Conservation (phyloP, 257 asterid genomes). For the Solanum corneliomulleri region DNA sequence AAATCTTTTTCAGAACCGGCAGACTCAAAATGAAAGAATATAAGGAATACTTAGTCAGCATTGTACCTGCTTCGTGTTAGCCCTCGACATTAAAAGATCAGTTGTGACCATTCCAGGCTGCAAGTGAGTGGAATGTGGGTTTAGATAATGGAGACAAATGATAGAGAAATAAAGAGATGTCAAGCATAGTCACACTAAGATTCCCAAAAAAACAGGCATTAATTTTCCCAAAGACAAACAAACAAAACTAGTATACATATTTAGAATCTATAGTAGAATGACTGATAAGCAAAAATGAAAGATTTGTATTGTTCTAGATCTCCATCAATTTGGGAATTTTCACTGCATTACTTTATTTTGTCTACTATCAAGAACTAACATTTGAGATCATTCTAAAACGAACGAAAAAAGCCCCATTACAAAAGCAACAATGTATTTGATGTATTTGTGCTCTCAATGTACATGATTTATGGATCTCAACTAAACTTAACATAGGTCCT, state of each 20-base stretch:
- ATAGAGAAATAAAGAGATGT: not conserved
- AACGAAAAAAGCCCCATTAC: not conserved
- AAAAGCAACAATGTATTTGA: not conserved
- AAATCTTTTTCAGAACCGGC: not conserved
- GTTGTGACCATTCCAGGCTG: conserved; percentile 99
- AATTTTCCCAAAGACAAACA: not conserved
- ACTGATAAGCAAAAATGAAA: not conserved
- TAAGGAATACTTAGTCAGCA: not conserved
- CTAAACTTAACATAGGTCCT: not conserved
- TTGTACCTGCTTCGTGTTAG: conserved; percentile 77
- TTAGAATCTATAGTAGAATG: not conserved
- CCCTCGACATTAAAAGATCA: conserved; percentile 97
- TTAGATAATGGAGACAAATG: not conserved
- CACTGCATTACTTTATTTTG: not conserved
- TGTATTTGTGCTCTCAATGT: not conserved
- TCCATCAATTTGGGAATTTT: not conserved
- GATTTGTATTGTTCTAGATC: not conserved
- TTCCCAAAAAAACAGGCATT: not conserved
- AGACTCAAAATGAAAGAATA: not conserved
- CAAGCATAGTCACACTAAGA: not conserved
- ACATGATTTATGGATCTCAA: not conserved
- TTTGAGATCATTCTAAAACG: not conserved
- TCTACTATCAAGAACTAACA: not conserved
- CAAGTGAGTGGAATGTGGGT: not conserved
- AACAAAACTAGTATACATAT: not conserved